Conservation (phyloP, 1,284 basidiomycete genomes). For the Gymnopus androsaceus region DNA sequence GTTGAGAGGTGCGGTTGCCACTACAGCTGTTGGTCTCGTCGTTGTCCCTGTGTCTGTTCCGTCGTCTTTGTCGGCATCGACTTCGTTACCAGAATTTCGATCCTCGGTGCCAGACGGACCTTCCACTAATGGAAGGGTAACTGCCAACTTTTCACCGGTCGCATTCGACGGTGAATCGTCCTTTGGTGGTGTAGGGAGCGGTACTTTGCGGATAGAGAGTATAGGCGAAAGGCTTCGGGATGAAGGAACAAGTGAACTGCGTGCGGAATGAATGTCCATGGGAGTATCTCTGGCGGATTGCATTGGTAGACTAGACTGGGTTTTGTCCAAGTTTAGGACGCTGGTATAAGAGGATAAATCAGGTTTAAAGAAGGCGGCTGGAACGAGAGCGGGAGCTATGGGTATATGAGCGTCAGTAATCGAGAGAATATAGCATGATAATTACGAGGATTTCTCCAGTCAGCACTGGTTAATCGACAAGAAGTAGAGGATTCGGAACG, state of each 20-base stretch:
- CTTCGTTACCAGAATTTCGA: too few species aligned
- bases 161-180: neutral
- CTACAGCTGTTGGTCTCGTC: neutral
- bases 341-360: neutral
- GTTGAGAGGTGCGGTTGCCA: neutral
- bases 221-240: slow-evolving; percentile 4
- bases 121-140: neutral
- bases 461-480: neutral
- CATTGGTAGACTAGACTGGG: neutral
- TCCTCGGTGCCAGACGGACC: neutral
- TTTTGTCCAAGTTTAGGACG: neutral
- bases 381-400: neutral
- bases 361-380: neutral
- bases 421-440: neutral
- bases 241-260: slow-evolving; percentile 7
- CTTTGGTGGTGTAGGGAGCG: neutral
- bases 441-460: neutral
- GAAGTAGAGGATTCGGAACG: neutral
- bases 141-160: neutral
- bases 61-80: too few species aligned
- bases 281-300: neutral
- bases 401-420: neutral
- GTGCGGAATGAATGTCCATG: neutral
- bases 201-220: neutral
- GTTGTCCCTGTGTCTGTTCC: too few species aligned